Evolutionary conservation across 2,329 filamentous ascomycete genomes (phyloP), one percentile per base, ranked within the genome.

Genomic region (Aureobasidium sp.): DNA sequence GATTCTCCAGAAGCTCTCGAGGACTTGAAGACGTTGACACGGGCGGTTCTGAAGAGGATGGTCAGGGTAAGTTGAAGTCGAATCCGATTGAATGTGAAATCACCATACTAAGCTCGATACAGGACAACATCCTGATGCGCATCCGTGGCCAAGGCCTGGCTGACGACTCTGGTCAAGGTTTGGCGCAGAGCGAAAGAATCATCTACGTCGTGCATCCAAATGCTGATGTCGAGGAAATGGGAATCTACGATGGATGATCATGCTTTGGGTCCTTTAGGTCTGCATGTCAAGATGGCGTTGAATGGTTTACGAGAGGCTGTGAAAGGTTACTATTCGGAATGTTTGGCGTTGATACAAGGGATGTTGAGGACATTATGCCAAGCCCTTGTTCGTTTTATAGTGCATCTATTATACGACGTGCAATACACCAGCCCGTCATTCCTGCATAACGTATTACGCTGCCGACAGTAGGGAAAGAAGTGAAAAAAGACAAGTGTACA

Each of bases 151-250:
- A 95, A 61, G 90, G 94, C 17, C 79, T 97, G 44, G 88, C 93
- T 71, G 87, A 90, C 50, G 83, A 90, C 27, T 77, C 82, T 37
- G 85, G 83, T 71, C 60, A 79, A 78, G 56, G 69, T 72, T 27
- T 77, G 73, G 67, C 63, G 60, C 58, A 77, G 79, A 56, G 68
- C 73, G 68, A 65, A 61, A 76, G 75, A 63, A 75, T 86, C 4
- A 79, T 93, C 49, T 98, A 96, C 66, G 86, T 96, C 22, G 67
- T 98, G 60, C 93, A 98, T 72, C 93, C 93, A 55, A 97, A 97
- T 71, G 95, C 88, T 66, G 88, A 87, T 0, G 77, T 94, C 8
- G 90, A 95, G 59, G 74, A 77, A 51, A 61, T 67, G 44, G 44
- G 44, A 11, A 14, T 48, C 14, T n/a, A 25, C 32, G 44, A 48